A percentile compares a stretch with the other conserved stretches of the same genome.
These are phyloP conservation scores for Lecanoromycetidae sp. DNA, from an alignment of 2,329 filamentous ascomycete species.

Conservation along the genomic window DNA sequence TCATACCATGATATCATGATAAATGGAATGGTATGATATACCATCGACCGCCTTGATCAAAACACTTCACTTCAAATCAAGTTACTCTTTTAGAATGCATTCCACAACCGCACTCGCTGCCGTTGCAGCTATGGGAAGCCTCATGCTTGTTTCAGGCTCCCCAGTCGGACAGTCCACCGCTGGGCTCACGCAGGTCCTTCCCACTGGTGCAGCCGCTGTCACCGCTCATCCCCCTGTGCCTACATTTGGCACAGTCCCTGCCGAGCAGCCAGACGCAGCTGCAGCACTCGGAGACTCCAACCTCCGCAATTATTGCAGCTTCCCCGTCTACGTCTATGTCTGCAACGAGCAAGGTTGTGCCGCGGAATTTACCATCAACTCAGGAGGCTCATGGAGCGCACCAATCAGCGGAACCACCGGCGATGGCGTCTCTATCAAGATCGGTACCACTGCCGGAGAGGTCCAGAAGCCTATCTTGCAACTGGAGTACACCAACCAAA, in stretches of 20 bases:
- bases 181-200: neutral
- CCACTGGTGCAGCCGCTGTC: neutral
- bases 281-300: neutral
- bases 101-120: neutral
- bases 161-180: neutral
- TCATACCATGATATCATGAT: too few relatives aligned
- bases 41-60: too few relatives aligned
- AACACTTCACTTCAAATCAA: neutral
- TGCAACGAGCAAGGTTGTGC: neutral
- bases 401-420: neutral
- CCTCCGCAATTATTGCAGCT: neutral
- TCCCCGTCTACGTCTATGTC: constrained; percentile 4
- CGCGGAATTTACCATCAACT: neutral
- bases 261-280: neutral
- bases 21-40: too few relatives aligned
- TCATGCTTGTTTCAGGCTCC: neutral
- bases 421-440: neutral
- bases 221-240: neutral
- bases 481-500: neutral
- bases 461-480: neutral
- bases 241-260: neutral
- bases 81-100: neutral
- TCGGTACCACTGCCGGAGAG: neutral
- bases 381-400: neutral
- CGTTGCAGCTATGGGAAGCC: neutral